phyloP scores from a whole-genome alignment of 495 filamentous ascomycete species.

The Talaromyces stipitatus region DNA sequence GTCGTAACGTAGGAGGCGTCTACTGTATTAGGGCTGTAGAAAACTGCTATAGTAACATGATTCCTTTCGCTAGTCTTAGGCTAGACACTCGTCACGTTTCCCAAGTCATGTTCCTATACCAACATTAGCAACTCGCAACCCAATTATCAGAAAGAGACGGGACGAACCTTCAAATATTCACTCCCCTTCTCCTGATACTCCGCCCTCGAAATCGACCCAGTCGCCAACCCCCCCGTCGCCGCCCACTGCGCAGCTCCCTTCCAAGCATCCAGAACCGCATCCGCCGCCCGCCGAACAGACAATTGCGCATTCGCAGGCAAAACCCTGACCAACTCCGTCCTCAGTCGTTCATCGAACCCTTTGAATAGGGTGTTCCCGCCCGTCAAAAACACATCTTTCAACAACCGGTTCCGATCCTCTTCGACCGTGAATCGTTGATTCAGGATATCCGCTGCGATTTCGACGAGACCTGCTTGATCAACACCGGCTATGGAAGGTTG shows the following conservation, averaged over 20 bases:
- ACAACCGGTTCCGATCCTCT: conserved; percentile 51
- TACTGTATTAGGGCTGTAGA: too few relatives aligned
- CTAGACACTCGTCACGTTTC: background rate
- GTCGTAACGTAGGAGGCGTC: too few relatives aligned
- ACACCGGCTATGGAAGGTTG: conserved; percentile 91
- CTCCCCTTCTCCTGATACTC: conserved; percentile 80
- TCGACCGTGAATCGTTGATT: conserved; percentile 62
- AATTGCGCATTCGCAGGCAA: conserved; percentile 63
- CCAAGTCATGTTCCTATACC: conserved; percentile 1
- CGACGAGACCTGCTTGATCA: conserved; percentile 87
- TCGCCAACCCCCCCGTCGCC: conserved; percentile 25
- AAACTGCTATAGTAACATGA: background rate
- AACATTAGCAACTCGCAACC: background rate
- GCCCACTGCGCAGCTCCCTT: conserved; percentile 82
- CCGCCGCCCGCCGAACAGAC: conserved; percentile 57
- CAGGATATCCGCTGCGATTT: conserved; percentile 81
- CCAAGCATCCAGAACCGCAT: conserved; percentile 84
- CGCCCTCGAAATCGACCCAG: conserved; percentile 52
- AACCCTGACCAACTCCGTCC: conserved; percentile 60
- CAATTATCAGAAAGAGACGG: background rate
- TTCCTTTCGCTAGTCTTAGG: too few relatives aligned
- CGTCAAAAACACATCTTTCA: conserved; percentile 86
- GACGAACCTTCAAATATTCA: conserved; percentile 76
- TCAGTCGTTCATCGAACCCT: conserved; percentile 78
- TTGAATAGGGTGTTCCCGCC: conserved; percentile 86